Evolutionary conservation across 23 red algal species (phyloP).

Genomic region (Gracilaria caudata): DNA sequence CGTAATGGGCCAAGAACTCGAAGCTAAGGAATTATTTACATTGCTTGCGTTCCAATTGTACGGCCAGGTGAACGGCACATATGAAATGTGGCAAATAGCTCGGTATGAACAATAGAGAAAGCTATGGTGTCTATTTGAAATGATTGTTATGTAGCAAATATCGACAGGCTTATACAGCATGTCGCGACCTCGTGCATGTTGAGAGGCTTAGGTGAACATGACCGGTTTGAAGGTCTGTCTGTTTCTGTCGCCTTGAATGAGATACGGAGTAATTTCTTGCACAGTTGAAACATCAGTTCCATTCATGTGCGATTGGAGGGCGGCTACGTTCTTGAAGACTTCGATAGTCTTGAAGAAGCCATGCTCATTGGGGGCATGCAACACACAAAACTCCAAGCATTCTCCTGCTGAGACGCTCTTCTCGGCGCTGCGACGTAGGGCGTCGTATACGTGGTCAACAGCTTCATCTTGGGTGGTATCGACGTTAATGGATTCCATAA

Average conservation of each 20-base stretch:
- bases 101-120: neutral
- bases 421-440: constrained; percentile 40
- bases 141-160: neutral
- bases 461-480: constrained; percentile 8
- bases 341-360: constrained; percentile 66
- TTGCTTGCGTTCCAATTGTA: neutral
- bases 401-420: constrained; percentile 36
- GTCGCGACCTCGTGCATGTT: neutral
- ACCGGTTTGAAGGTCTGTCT: constrained; percentile 61
- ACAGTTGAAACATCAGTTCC: constrained; percentile 20
- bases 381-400: constrained; percentile 71
- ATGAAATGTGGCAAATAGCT: neutral
- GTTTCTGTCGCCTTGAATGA: constrained; percentile 34
- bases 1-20: too few species aligned
- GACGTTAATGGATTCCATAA: constrained; percentile 64
- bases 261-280: constrained; percentile 10
- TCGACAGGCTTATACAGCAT: neutral
- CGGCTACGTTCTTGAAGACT: constrained; percentile 48
- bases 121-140: neutral
- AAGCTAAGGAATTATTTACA: constrained; percentile 26
- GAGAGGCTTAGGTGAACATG: constrained; percentile 39
- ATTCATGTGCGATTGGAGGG: constrained; percentile 44
- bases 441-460: constrained; percentile 35
- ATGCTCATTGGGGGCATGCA: constrained; percentile 33
- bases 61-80: too few species aligned